Conservation (phyloP, 139 green algal species). For the Volvox africanus region DNA sequence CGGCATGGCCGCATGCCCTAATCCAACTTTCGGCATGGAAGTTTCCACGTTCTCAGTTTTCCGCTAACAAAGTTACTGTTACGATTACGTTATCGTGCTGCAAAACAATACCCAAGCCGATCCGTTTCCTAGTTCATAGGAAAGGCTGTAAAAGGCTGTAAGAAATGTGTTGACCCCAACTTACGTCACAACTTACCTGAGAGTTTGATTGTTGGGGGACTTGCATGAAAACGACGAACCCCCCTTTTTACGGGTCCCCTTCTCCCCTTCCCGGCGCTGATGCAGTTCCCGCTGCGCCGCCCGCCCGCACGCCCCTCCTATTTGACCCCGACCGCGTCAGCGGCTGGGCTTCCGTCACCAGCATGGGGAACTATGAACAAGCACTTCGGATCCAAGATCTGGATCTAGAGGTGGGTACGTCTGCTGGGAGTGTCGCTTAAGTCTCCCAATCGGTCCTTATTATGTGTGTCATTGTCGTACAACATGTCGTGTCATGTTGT, state of each 20-base stretch:
- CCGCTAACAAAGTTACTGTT: neutral
- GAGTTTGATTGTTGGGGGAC: too few species aligned
- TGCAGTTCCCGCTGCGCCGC: neutral
- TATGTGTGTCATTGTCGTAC: too few species aligned
- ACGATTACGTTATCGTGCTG: neutral
- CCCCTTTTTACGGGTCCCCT: neutral
- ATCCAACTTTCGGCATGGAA: neutral
- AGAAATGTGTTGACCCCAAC: too few species aligned
- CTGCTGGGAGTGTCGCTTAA: neutral
- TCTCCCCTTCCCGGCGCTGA: neutral
- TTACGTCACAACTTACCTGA: too few species aligned
- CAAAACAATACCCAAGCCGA: neutral
- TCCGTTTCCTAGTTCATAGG: neutral
- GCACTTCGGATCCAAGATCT: neutral
- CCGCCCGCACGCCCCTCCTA: neutral
- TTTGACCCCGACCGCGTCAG: neutral
- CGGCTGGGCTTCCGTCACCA: neutral
- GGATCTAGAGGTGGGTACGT: neutral
- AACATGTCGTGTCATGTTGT: too few species aligned
- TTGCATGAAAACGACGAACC: neutral
- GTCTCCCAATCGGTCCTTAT: neutral
- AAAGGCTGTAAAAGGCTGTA: too few species aligned
- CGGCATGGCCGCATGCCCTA: neutral
- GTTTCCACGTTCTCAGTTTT: too few species aligned
- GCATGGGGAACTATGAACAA: neutral